These are phyloP conservation scores for Boletus reticuloceps DNA, from an alignment of 768 basidiomycete genomes.

Conservation along the genomic window DNA sequence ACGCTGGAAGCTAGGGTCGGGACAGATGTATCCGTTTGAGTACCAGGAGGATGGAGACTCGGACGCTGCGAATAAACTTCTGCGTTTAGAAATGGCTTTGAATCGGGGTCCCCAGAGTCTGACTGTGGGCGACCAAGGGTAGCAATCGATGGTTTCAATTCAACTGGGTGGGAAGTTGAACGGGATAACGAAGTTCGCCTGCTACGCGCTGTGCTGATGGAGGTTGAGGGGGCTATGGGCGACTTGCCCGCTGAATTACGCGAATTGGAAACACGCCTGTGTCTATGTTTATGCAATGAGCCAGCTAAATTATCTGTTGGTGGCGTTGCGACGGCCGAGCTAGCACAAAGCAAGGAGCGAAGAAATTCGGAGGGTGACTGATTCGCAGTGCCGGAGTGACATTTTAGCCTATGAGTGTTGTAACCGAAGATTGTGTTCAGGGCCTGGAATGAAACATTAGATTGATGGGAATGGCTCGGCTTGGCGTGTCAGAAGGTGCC, in stretches of 20 bases:
- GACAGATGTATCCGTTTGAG: conserved; percentile 17
- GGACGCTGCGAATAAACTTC: conserved; percentile 8
- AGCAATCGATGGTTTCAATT: conserved; percentile 16
- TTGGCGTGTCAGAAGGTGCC: conserved; percentile 3
- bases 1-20: conserved; percentile 10
- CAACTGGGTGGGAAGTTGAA: conserved; percentile 17
- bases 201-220: conserved; percentile 24
- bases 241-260: conserved; percentile 18
- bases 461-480: conserved; percentile 3
- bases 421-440: conserved; percentile 59
- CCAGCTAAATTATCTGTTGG: conserved; percentile 9
- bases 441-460: conserved; percentile 40
- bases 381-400: conserved; percentile 28
- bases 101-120: conserved; percentile 11
- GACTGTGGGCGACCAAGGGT: conserved; percentile 14
- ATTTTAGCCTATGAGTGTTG: conserved; percentile 54
- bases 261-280: conserved; percentile 20
- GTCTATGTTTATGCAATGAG: conserved; percentile 15
- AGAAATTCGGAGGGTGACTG: conserved; percentile 31
- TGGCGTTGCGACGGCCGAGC: conserved; percentile 16
- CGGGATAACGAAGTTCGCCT: conserved; percentile 25
- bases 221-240: conserved; percentile 12
- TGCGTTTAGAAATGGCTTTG: background rate
- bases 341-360: conserved; percentile 37
- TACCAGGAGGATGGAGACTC: conserved; percentile 2